Evolutionary conservation across 176 grass and related monocot species (phyloP).

Genomic region (Bothriochloa decipiens): DNA sequence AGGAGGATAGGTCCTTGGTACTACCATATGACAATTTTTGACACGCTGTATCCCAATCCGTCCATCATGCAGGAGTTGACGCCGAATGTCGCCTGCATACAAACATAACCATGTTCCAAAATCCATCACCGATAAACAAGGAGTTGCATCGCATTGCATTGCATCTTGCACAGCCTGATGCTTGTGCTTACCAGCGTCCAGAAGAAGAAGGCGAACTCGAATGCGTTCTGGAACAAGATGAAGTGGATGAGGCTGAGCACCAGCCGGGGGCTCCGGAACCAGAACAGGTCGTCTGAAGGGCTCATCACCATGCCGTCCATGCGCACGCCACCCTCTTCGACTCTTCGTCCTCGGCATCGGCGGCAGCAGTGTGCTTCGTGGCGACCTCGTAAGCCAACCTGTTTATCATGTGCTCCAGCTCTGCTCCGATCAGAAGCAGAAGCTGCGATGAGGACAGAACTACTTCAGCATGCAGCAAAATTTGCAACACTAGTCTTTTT

Average conservation of each 20-base stretch:
- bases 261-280: slow-evolving; percentile 55
- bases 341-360: slow-evolving; percentile 22
- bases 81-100: slow-evolving; percentile 45
- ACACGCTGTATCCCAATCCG: slow-evolving; percentile 6
- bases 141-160: no score
- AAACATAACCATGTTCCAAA: background rate
- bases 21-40: slow-evolving; percentile 63
- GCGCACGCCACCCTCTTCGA: slow-evolving; percentile 16
- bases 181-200: slow-evolving; percentile 59
- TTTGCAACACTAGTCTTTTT: background rate
- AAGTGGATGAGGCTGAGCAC: slow-evolving; percentile 76
- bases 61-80: slow-evolving; percentile 69
- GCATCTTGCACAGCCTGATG: no score
- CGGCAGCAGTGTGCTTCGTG: slow-evolving; percentile 43
- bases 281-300: slow-evolving; percentile 73
- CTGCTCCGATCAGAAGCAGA: slow-evolving; percentile 65
- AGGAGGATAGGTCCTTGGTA: background rate
- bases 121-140: background rate
- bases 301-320: slow-evolving; percentile 30
- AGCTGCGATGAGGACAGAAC: slow-evolving; percentile 36
- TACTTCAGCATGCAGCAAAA: background rate
- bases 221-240: slow-evolving; percentile 85
- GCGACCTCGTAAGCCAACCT: slow-evolving; percentile 68
- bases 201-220: slow-evolving; percentile 74
- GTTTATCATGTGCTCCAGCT: slow-evolving; percentile 89